Evolutionary conservation across 257 asterid genomes (phyloP), one percentile per base, ranked within the genome.

Genomic region (Solanum paucissectum): DNA sequence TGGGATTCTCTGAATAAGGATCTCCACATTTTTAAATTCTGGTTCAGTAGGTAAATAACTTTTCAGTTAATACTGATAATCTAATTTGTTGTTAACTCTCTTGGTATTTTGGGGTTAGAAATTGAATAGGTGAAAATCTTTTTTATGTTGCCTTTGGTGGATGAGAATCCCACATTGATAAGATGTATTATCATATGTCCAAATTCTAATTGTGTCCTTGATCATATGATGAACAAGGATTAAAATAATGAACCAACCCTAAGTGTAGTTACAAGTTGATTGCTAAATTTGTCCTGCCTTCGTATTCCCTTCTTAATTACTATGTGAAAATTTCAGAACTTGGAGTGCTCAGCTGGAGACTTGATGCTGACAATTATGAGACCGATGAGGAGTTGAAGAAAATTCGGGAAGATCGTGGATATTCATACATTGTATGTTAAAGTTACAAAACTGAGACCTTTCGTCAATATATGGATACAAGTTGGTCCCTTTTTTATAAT

Each of bases 291-390:
- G 68, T 13, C 29, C 85, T 81, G 40, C 29, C 18, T 85, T 9
- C 4, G 1, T 85, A 23, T 33, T 89, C 75, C 79, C 18, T 87
- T 40, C 29, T 73, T 85, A 89, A 71, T 52, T 73, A 40, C 84
- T 58, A 62, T 89, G 49, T 75, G 38, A 83, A 77, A 46, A 33
- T 92, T 83, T 62, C 89, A 96, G 99, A 94, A 92, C 95, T 96
- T 87, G 99, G 98, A 87, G 98, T 96, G 83, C 95, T 94, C 49
- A 96, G 98, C 96, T 96, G 99, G 99, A 93, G 89, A 88, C 88
- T 96, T 83, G 95, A 96, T 92, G 99, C 99, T 71, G 98, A 96
- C 89, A 95, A 92, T 87, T 94, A 94, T 87, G 99, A 95, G 92
- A 95, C 95, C 23, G 99, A 96, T 87, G 98, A 95, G 64, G 97